These are phyloP conservation scores for Taphrina deformans DNA, from an alignment of 1,139 yeast species.

Conservation along the genomic window DNA sequence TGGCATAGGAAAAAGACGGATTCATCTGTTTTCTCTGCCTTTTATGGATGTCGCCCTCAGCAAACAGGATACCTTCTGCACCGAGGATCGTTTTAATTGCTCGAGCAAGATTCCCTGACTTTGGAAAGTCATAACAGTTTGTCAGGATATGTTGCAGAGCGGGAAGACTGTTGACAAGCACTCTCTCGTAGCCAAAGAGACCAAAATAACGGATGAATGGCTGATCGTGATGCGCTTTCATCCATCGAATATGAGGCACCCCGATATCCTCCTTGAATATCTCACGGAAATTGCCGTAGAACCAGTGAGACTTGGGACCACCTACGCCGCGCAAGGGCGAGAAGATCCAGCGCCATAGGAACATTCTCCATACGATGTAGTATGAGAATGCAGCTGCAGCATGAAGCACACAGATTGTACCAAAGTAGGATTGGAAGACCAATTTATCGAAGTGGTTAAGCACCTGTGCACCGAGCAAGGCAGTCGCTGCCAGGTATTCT, in stretches of 20 bases:
- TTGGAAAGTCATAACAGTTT: slow-evolving; percentile 36
- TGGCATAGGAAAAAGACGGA: slow-evolving; percentile 37
- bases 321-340: slow-evolving; percentile 36
- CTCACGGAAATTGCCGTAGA: slow-evolving; percentile 35
- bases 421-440: background rate
- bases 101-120: slow-evolving; percentile 28
- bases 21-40: slow-evolving; percentile 36
- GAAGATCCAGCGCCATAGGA: slow-evolving; percentile 34
- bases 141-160: slow-evolving; percentile 36
- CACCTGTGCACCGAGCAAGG: background rate
- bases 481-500: background rate
- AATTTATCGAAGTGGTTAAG: slow-evolving; percentile 7
- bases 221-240: slow-evolving; percentile 28
- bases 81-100: slow-evolving; percentile 34
- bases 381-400: background rate
- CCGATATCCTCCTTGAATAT: slow-evolving; percentile 27
- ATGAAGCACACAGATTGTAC: background rate
- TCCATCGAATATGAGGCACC: slow-evolving; percentile 34
- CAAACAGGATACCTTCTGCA: slow-evolving; percentile 37
- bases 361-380: slow-evolving; percentile 28
- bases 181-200: slow-evolving; percentile 33
- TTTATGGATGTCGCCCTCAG: slow-evolving; percentile 38
- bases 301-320: slow-evolving; percentile 36
- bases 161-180: slow-evolving; percentile 24
- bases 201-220: slow-evolving; percentile 36